Evolutionary conservation across 2,329 filamentous ascomycete genomes (phyloP).

Genomic region (Rasamsonia emersonii): DNA sequence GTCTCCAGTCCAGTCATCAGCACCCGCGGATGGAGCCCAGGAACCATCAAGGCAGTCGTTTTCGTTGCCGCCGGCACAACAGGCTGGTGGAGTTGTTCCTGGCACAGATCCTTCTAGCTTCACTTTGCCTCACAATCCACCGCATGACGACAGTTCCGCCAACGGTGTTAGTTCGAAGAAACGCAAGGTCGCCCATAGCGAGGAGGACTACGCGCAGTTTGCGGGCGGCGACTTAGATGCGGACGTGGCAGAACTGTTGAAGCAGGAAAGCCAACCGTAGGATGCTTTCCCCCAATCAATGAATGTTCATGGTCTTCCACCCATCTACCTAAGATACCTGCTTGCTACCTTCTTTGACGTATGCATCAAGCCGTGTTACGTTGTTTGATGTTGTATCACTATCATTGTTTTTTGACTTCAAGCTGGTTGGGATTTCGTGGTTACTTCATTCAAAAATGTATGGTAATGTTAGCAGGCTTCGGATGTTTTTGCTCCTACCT

Average conservation of each 20-base stretch:
- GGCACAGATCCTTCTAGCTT: slow-evolving; percentile 12
- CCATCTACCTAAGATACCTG: too few species aligned
- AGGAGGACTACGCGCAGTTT: slow-evolving; percentile 38
- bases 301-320: too few species aligned
- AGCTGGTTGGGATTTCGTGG: too few species aligned
- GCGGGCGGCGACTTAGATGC: slow-evolving; percentile 50
- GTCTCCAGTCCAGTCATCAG: slow-evolving; percentile 32
- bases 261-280: slow-evolving; percentile 32
- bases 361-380: too few species aligned
- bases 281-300: background rate
- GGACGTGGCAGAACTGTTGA: slow-evolving; percentile 52
- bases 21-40: too few species aligned
- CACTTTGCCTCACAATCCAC: slow-evolving; percentile 13
- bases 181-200: slow-evolving; percentile 39
- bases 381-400: too few species aligned
- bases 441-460: too few species aligned
- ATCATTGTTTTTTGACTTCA: too few species aligned
- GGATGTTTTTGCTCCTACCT: too few species aligned
- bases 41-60: slow-evolving; percentile 10
- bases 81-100: slow-evolving; percentile 12
- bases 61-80: slow-evolving; percentile 14
- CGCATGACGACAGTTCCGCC: slow-evolving; percentile 14
- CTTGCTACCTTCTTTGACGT: too few species aligned
- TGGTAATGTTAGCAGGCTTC: too few species aligned
- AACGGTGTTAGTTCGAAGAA: slow-evolving; percentile 35